Conservation (phyloP, 140 eudicot genomes). For the Ambrosia hybrid region DNA sequence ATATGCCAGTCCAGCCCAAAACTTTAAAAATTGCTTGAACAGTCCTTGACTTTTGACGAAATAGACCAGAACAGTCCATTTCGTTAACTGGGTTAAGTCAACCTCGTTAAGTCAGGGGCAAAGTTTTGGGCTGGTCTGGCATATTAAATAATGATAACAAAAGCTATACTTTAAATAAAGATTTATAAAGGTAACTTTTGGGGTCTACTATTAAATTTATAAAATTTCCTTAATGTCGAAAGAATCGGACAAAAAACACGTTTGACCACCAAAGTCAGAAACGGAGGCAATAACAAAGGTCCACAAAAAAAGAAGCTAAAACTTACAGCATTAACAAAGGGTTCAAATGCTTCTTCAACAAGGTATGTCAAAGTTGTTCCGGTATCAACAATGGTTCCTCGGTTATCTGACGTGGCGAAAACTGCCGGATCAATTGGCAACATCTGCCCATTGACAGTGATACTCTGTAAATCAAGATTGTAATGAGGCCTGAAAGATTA, state of each 20-base stretch:
- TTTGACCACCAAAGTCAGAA: constrained; percentile 13
- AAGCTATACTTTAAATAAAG: not conserved
- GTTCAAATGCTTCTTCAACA: constrained; percentile 87
- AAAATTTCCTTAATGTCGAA: not conserved
- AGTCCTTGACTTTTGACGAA: no score
- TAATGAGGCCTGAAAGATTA: constrained; percentile 83
- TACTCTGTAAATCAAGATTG: constrained; percentile 79
- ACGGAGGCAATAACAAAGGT: not conserved
- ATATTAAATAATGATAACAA: not conserved
- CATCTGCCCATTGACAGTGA: constrained; percentile 82
- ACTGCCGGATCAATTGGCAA: constrained; percentile 75
- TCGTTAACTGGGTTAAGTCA: no score
- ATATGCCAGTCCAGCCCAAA: no score
- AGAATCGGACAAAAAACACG: not conserved
- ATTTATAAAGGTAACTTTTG: no score
- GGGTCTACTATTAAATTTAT: not conserved
- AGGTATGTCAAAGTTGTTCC: constrained; percentile 97
- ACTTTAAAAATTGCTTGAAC: no score
- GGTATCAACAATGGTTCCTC: constrained; percentile 91
- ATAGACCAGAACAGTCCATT: no score
- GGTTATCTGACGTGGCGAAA: constrained; percentile 70
- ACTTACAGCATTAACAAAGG: constrained; percentile 83
- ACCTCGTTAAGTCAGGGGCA: no score
- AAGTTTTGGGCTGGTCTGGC: no score
- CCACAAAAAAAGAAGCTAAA: not conserved